A percentile compares a stretch with the other conserved stretches of the same genome.
Conservation (phyloP, 768 basidiomycete genomes). For the Royoungia palumana region DNA sequence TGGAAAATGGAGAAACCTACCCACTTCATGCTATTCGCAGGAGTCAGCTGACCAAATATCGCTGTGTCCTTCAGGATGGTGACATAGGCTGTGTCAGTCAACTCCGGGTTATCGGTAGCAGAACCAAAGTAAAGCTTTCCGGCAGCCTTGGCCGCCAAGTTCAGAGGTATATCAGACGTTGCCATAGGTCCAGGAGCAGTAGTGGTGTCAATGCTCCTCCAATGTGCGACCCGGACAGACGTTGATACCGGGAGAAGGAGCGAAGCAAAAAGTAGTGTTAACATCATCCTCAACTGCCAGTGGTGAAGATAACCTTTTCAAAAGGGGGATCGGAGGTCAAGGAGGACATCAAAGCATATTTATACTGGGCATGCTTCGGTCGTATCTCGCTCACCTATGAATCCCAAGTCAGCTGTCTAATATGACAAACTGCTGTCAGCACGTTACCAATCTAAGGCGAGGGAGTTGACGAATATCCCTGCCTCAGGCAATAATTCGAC, state of each 20-base stretch:
- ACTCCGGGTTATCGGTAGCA: constrained; percentile 47
- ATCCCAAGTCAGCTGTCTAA: too few species aligned
- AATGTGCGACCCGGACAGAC: neutral
- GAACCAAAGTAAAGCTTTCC: constrained; percentile 48
- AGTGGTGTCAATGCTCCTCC: neutral
- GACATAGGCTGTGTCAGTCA: constrained; percentile 31
- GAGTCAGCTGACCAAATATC: constrained; percentile 21
- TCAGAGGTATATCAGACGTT: constrained; percentile 18
- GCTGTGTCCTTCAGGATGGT: constrained; percentile 6
- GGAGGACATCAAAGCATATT: too few species aligned
- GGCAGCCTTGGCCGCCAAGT: constrained; percentile 37
- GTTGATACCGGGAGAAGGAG: constrained; percentile 7
- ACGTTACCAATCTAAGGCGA: too few species aligned
- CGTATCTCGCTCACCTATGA: too few species aligned
- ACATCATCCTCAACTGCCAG: neutral
- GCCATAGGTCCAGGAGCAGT: neutral
- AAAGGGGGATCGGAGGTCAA: too few species aligned
- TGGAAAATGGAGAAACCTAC: constrained; percentile 5
- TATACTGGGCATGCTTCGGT: too few species aligned
- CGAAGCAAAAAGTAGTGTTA: constrained; percentile 1
- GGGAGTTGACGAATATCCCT: too few species aligned
- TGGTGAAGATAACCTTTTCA: too few species aligned
- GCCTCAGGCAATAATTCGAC: too few species aligned
- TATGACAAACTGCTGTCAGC: too few species aligned
- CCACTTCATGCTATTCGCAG: constrained; percentile 20